Evolutionary conservation across 306 rosid genomes (phyloP), one percentile per base, ranked within the genome.

Genomic region (Senna tora): DNA sequence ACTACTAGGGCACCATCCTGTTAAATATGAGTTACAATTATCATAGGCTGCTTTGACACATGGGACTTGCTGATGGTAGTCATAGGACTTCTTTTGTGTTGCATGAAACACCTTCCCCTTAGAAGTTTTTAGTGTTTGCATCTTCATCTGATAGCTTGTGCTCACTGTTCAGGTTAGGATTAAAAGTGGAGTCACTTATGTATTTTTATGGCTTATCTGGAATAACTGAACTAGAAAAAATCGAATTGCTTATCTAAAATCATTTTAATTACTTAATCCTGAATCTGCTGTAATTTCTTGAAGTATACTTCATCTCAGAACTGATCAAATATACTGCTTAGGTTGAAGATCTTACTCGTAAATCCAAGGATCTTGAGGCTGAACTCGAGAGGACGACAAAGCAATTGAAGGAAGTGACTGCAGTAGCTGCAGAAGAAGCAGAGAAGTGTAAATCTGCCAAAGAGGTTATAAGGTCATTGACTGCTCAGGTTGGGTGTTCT

Each of bases 401-500:
- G 69, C 84, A 91, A 73, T 74, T 91, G 90, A 73, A 84, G 83
- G 96, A 91, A 64, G 87, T 86, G 80, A 85, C 90, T 73, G 80
- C 86, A 59, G 78, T 94, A 77, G 97, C 97, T 55, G 80, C 89
- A 50, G 95, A 87, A 54, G 97, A 94, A 86, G 91, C 95, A 49
- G 92, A 80, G 79, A 94, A 89, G 80, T 85, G 92, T 86, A 86
- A 87, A 85, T 89, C 99, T 75, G 96, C 93, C 5, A 94, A 94
- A 83, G 97, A 86, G 80, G 92, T 88, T 78, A 91, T 91, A 65
- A 89, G 87, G 84, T 94, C 93, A 69, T 81, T 94, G 64, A 86
- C 95, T 65, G 72, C 85, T 76, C 99, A 94, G 97, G 99, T 94
- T 74, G 73, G 84, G 63, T 70, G 46, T 57, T 78, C 57, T 65